Base-by-base conservation (phyloP, 2,329 filamentous ascomycete genomes). In the Botrytis sinoallii region DNA sequence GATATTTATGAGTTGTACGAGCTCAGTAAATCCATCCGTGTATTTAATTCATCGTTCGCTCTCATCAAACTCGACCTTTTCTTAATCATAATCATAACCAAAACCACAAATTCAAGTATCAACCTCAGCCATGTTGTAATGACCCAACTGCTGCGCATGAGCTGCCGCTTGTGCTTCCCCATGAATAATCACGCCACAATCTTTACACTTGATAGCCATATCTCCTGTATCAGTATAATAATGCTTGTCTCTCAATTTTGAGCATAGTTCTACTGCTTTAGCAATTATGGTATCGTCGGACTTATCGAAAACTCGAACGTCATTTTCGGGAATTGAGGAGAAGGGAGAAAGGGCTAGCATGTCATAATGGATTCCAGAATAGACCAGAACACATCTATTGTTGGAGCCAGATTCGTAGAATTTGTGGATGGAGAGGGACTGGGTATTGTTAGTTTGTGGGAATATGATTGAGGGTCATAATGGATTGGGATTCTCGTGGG, bases 341-440 rank as follows among this genome's bases (percentile, higher is more conserved):
- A 86, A 90, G 57, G 88, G 89, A 29, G 90, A 91, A 77, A 97
- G 89, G 0, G 93, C 94, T 74, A 98, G 10, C 93, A 71, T 91
- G 82, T 98, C 95, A 83, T 98, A 98, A 82, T 98, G 95, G 69
- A 98, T 96, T 4, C 94, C 94, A 0, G 92, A 95, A 83, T 97
- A 98, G 0, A 97, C 91, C 38, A 98, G 85, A 40, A 97, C 90
- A 79, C 93, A 95, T 10, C 93, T 87, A 59, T 68, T 52, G 18
- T 42, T 20, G 14, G 70, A 44, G 29, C 20, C 40, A 1, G 29
- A 32, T 80, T 96, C 93, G 77, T 97, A 97, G 83, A 95, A 97
- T 8, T 88, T 88, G 79, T 94, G 91, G 9, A 93, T 85, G 20
- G 89, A 84, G 20, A 90, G 82, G 57, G 89, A 88, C 78, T 69